Base-by-base conservation (phyloP, 2,329 filamentous ascomycete genomes). In the Westerdykella ornata region DNA sequence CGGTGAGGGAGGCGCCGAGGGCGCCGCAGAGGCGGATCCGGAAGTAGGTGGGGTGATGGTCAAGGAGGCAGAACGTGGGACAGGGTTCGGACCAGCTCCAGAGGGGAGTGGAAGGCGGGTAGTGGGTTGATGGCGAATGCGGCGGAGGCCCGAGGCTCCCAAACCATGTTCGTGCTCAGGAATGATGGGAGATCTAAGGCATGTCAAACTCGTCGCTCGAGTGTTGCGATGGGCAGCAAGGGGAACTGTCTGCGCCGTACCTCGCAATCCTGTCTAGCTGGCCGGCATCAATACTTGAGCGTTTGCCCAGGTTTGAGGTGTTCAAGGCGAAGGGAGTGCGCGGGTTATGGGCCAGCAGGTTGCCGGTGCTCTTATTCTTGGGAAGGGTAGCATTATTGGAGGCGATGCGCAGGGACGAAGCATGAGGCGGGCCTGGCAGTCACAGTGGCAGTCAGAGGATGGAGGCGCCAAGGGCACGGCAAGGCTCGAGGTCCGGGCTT, bases 71-170 rank as follows among this genome's bases (percentile, higher is more conserved):
- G 85, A 82, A 44, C 83, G 77, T 48, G 82, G 78, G 39, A 58
- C 72, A 66, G 60, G 75, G 22, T 39, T 43, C 15, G 47, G 18
- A 35, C 37, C 42, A 28, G 37, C 33, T 26, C 38, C 37, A 3
- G 38, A 37, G 4, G 28, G 35, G 30, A 51, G 77, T 64, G 65
- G 83, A 74, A 39, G 76, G 73, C 63, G 82, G 76, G 42, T 78
- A 72, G 80, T 76, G 46, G 84, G 84, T 58, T 88, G 83, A 67
- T 96, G 90, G 64, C 92, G 85, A 66, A 98, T 98, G 58, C 92
- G 85, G 63, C 89, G 84, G 60, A 98, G 77, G 52, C 92, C 89
- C 42, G 88, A 94, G 34, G 84, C 77, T 41, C 87, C 87, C 48
- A 92, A 71, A 54, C 87, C 87, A 74, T 92, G 85, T 60, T 94